These are phyloP conservation scores for Myxozyma kluyveri DNA, from an alignment of 805 yeast genomes.

Conservation along the genomic window DNA sequence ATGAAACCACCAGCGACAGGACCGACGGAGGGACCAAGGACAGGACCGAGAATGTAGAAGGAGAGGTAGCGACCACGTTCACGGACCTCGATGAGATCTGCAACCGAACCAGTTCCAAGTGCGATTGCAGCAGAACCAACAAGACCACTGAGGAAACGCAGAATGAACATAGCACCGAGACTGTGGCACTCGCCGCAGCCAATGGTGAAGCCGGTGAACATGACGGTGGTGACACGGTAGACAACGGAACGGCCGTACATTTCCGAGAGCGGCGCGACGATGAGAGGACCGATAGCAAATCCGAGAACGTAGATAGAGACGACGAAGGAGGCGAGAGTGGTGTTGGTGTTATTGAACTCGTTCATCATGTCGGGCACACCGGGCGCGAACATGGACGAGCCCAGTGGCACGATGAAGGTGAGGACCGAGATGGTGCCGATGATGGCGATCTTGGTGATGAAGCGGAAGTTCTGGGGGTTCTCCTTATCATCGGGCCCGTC, in stretches of 20 bases:
- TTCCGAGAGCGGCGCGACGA: conserved; percentile 63
- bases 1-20: conserved; percentile 53
- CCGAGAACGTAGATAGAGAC: conserved; percentile 64
- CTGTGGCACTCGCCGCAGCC: conserved; percentile 62
- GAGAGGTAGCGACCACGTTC: conserved; percentile 58
- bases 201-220: conserved; percentile 52
- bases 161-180: conserved; percentile 55
- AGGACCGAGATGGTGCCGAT: conserved; percentile 10
- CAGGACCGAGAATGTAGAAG: conserved; percentile 58
- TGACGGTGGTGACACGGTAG: conserved; percentile 48
- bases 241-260: conserved; percentile 64
- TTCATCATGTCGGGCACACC: conserved; percentile 51
- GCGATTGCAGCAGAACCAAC: conserved; percentile 66
- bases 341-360: conserved; percentile 45
- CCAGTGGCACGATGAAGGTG: conserved; percentile 45
- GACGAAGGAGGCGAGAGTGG: conserved; percentile 45
- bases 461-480: conserved; percentile 21
- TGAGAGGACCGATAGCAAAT: conserved; percentile 65
- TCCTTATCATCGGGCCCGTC: conserved; percentile 43
- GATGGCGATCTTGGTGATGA: conserved; percentile 2
- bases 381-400: conserved; percentile 62
- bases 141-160: conserved; percentile 60
- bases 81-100: conserved; percentile 52
- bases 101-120: conserved; percentile 66
- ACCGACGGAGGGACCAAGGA: conserved; percentile 54